Evolutionary conservation across 345 rosid genomes (phyloP).

Genomic region (Eucalyptus microcorys): DNA sequence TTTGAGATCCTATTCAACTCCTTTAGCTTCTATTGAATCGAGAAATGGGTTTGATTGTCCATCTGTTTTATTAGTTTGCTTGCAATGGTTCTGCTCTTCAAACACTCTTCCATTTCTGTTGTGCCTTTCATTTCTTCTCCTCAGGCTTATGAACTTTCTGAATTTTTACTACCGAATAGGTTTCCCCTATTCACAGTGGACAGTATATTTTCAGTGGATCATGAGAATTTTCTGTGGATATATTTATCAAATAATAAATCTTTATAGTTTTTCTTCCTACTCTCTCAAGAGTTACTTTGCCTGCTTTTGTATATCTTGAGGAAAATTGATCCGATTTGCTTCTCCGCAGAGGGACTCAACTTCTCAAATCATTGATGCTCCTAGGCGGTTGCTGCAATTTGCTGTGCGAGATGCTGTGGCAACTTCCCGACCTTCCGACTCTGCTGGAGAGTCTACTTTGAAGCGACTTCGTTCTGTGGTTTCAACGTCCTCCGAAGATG

Average conservation of each 20-base stretch:
- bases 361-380: slow-evolving; percentile 45
- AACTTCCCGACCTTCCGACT: slow-evolving; percentile 37
- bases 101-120: not conserved
- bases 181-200: not conserved
- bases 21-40: not conserved
- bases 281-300: not conserved
- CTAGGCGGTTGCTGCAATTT: slow-evolving; percentile 85
- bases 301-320: not conserved
- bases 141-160: not conserved
- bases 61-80: not conserved
- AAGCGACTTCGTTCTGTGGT: slow-evolving; percentile 93
- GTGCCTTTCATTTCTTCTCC: not conserved
- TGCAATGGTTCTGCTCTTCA: not conserved
- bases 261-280: not conserved
- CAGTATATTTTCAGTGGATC: not conserved
- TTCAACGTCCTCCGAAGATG: slow-evolving; percentile 38
- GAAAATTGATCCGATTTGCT: not conserved
- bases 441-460: slow-evolving; percentile 33
- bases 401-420: slow-evolving; percentile 96
- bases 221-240: not conserved
- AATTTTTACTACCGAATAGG: not conserved
- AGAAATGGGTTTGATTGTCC: not conserved
- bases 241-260: not conserved
- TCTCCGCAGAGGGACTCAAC: slow-evolving; percentile 52
- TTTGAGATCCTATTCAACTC: not conserved